phyloP scores from a whole-genome alignment of 2,329 filamentous ascomycete species.

The Alternaria gaisen region DNA sequence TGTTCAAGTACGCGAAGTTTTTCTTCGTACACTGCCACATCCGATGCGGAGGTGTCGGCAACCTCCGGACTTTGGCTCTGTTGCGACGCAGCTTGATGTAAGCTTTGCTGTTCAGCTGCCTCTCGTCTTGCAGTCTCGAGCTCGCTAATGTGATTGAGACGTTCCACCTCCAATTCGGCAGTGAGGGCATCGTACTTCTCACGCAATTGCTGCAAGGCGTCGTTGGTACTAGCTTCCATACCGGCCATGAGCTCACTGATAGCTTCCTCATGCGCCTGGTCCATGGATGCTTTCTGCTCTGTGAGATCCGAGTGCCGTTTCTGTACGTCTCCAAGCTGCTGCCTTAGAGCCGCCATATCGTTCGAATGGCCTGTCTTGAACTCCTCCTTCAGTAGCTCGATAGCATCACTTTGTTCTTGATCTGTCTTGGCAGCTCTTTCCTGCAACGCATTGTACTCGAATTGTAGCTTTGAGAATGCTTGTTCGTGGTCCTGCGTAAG shows the following conservation, averaged over 20 bases:
- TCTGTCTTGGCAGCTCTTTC: constrained; percentile 35
- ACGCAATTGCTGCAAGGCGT: constrained; percentile 46
- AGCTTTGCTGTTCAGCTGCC: constrained; percentile 24
- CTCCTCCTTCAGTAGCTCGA: constrained; percentile 41
- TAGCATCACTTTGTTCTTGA: constrained; percentile 43
- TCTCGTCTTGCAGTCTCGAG: constrained; percentile 31
- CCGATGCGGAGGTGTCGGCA: constrained; percentile 19
- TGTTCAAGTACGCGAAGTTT: constrained; percentile 23
- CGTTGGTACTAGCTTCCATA: constrained; percentile 46
- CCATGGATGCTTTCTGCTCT: constrained; percentile 41
- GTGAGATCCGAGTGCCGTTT: constrained; percentile 38
- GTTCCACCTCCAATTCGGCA: constrained; percentile 29
- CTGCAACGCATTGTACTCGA: constrained; percentile 35
- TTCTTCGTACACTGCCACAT: constrained; percentile 22
- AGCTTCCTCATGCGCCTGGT: constrained; percentile 46
- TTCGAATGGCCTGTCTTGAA: constrained; percentile 42
- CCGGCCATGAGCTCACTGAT: constrained; percentile 47
- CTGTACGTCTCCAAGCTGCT: constrained; percentile 40
- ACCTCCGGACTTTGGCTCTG: constrained; percentile 27
- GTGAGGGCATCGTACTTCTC: constrained; percentile 44
- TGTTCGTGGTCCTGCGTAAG: constrained; percentile 40
- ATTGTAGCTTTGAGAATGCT: constrained; percentile 34
- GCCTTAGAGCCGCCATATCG: constrained; percentile 32
- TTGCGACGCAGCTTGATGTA: constrained; percentile 24
- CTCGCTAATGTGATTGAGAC: constrained; percentile 32